phyloP scores from a whole-genome alignment of 306 rosid genomes.

The Corylus heterophylla region DNA sequence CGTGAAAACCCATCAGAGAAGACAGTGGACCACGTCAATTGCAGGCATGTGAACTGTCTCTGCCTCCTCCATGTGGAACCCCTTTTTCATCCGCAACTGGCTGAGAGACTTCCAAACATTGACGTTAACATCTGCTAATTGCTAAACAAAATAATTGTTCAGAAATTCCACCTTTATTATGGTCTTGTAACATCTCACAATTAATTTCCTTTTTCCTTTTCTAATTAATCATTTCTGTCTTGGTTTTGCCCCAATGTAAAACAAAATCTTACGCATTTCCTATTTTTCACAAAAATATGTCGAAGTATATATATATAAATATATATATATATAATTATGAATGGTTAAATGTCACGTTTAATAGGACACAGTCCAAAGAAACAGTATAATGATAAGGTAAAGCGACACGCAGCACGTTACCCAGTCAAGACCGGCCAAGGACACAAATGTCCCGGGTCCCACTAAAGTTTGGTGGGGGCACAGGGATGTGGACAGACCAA shows the following conservation, averaged over 20 bases:
- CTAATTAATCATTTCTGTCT: background rate
- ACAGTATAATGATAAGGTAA: background rate
- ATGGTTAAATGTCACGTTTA: too few species aligned
- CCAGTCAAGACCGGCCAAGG: background rate
- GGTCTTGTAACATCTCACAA: background rate
- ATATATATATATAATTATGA: too few species aligned
- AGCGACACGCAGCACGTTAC: background rate
- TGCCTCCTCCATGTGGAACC: constrained; percentile 13
- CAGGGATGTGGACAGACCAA: background rate
- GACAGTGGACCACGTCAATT: constrained; percentile 6
- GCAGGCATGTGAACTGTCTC: constrained; percentile 29
- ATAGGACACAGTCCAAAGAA: too few species aligned
- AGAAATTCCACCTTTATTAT: background rate
- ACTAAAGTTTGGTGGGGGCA: background rate
- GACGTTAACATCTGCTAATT: too few species aligned
- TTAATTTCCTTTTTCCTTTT: background rate
- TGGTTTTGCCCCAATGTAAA: too few species aligned
- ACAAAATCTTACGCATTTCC: too few species aligned
- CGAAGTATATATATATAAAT: too few species aligned
- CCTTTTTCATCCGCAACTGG: background rate
- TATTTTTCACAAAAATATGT: too few species aligned
- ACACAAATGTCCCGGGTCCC: background rate
- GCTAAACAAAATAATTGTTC: too few species aligned
- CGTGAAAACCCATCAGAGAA: background rate
- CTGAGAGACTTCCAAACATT: too few species aligned